phyloP scores from a whole-genome alignment of 306 rosid genomes.

The Gastrolobium villosum region DNA sequence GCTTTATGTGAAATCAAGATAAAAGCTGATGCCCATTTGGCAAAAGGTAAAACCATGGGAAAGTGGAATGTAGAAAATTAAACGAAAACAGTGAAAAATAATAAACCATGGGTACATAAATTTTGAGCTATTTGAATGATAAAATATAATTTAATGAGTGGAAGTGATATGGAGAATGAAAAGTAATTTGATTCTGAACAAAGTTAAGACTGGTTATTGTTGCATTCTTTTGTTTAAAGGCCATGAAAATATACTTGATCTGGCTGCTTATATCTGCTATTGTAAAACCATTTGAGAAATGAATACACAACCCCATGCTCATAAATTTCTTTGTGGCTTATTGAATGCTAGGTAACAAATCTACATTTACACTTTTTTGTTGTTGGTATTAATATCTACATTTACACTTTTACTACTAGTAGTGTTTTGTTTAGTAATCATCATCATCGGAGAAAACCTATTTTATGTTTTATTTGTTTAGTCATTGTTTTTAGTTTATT shows the following conservation, averaged over 20 bases:
- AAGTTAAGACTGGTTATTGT: slow-evolving; percentile 11
- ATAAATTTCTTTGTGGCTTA: slow-evolving; percentile 15
- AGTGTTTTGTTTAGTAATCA: slow-evolving; percentile 11
- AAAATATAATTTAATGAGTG: slow-evolving; percentile 17
- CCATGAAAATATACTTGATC: slow-evolving; percentile 6
- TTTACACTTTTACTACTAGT: slow-evolving; percentile 12
- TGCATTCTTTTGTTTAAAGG: slow-evolving; percentile 33
- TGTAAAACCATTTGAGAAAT: slow-evolving; percentile 5
- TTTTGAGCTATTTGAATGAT: slow-evolving; percentile 12
- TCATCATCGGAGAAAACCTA: neutral
- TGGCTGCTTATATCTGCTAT: slow-evolving; percentile 13
- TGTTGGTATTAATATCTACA: too few species aligned
- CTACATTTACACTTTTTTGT: slow-evolving; percentile 23
- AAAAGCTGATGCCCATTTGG: neutral
- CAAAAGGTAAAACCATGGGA: slow-evolving; percentile 1
- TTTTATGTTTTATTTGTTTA: slow-evolving; percentile 23
- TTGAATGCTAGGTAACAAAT: slow-evolving; percentile 18
- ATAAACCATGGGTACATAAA: slow-evolving; percentile 8
- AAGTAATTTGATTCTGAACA: slow-evolving; percentile 3
- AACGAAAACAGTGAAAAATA: neutral
- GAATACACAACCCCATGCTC: slow-evolving; percentile 6
- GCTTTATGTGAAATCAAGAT: slow-evolving; percentile 22
- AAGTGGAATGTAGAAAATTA: slow-evolving; percentile 27
- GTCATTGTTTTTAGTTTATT: neutral
- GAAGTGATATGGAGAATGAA: slow-evolving; percentile 1